Conservation (phyloP, 2,329 filamentous ascomycete genomes). For the Atkinsonella texensis region DNA sequence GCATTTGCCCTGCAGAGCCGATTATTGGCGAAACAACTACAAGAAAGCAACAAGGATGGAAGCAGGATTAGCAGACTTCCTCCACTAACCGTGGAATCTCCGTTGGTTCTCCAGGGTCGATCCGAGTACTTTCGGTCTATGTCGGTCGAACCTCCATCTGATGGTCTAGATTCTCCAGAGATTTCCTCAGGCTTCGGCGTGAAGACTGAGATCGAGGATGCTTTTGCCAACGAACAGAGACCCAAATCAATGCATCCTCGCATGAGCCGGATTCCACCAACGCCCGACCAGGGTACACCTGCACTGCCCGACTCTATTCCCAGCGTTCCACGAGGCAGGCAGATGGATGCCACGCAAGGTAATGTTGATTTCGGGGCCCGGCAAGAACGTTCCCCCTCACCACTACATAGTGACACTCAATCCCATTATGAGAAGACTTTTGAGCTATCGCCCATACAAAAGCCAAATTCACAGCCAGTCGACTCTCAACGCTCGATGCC, state of each 20-base stretch:
- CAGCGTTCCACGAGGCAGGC: slow-evolving; percentile 29
- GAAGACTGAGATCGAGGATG: slow-evolving; percentile 46
- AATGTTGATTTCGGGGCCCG: slow-evolving; percentile 34
- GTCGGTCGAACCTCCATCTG: slow-evolving; percentile 48
- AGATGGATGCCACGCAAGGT: slow-evolving; percentile 26
- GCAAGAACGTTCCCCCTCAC: slow-evolving; percentile 45
- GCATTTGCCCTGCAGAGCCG: slow-evolving; percentile 89
- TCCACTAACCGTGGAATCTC: slow-evolving; percentile 70
- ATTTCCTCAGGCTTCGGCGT: slow-evolving; percentile 27
- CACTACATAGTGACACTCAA: slow-evolving; percentile 30
- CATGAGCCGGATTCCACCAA: slow-evolving; percentile 51
- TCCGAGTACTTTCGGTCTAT: slow-evolving; percentile 72
- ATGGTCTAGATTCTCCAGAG: slow-evolving; percentile 21
- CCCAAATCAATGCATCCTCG: slow-evolving; percentile 65
- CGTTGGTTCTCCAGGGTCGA: slow-evolving; percentile 60
- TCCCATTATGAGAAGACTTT: slow-evolving; percentile 17
- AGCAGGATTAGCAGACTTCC: slow-evolving; percentile 76
- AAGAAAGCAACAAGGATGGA: slow-evolving; percentile 63
- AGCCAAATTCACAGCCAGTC: slow-evolving; percentile 22
- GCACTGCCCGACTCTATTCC: slow-evolving; percentile 28
- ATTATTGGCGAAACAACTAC: slow-evolving; percentile 73
- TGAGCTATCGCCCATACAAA: slow-evolving; percentile 19
- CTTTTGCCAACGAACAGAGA: slow-evolving; percentile 37
- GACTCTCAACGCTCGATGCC: slow-evolving; percentile 22
- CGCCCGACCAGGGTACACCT: slow-evolving; percentile 35